Evolutionary conservation across 2,329 filamentous ascomycete species (phyloP).

Genomic region (Xylariaceae sp.): DNA sequence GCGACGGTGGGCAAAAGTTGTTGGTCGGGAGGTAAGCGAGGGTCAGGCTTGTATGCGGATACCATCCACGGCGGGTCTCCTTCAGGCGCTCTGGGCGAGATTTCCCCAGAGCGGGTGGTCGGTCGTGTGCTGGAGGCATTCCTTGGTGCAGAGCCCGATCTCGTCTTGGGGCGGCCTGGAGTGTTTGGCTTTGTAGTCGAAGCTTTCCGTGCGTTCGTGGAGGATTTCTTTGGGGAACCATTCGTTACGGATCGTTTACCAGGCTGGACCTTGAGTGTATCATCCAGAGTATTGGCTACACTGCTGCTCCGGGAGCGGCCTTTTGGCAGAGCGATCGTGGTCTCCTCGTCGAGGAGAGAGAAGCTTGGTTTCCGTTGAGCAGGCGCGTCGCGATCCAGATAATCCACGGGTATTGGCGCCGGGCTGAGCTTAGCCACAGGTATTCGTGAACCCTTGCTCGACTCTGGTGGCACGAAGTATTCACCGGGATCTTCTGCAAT

Average conservation of each 20-base stretch:
- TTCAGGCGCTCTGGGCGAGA: constrained; percentile 65
- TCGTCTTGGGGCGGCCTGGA: constrained; percentile 56
- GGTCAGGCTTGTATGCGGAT: constrained; percentile 92
- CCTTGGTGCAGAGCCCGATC: constrained; percentile 49
- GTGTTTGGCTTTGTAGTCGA: constrained; percentile 39
- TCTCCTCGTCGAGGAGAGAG: constrained; percentile 49
- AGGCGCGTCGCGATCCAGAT: constrained; percentile 60
- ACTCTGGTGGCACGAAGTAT: constrained; percentile 49
- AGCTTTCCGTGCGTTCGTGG: constrained; percentile 38
- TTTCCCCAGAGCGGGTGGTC: constrained; percentile 57
- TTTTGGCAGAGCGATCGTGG: constrained; percentile 56
- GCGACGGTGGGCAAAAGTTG: constrained; percentile 94
- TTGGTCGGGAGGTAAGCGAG: constrained; percentile 87
- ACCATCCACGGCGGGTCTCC: constrained; percentile 95
- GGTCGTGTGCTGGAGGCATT: constrained; percentile 52
- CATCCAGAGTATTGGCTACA: constrained; percentile 49
- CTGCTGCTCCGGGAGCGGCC: constrained; percentile 68
- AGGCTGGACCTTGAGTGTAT: constrained; percentile 28
- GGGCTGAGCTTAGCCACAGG: constrained; percentile 79
- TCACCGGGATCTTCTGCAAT: constrained; percentile 58
- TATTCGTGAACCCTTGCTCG: constrained; percentile 70
- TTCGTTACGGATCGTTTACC: constrained; percentile 44
- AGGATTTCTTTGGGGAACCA: constrained; percentile 49
- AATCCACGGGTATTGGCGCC: constrained; percentile 66
- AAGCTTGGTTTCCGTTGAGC: constrained; percentile 58